Evolutionary conservation across 2,329 filamentous ascomycete genomes (phyloP).

Genomic region (Paraphoma sp.): DNA sequence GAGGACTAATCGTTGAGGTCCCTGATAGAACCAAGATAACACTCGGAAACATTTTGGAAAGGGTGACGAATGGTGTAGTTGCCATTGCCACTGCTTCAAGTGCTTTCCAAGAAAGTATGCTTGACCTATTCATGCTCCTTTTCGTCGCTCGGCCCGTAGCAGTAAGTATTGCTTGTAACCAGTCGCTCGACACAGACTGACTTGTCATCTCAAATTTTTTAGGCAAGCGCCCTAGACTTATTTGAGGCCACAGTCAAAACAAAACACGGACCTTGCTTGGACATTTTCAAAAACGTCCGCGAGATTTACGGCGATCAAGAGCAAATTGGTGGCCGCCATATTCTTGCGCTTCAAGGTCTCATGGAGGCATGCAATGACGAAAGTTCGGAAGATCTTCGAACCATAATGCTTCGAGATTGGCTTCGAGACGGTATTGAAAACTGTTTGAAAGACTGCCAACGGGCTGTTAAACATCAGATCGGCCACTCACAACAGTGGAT

Average conservation of each 20-base stretch:
- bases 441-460: slow-evolving; percentile 32
- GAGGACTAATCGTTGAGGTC: slow-evolving; percentile 29
- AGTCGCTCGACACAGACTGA: too few relatives aligned
- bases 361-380: slow-evolving; percentile 21
- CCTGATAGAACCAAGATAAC: slow-evolving; percentile 22
- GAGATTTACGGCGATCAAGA: slow-evolving; percentile 13
- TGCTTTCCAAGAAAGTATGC: slow-evolving; percentile 3
- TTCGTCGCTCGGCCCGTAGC: slow-evolving; percentile 9
- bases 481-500: slow-evolving; percentile 19
- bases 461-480: slow-evolving; percentile 25
- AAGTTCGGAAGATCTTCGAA: slow-evolving; percentile 16
- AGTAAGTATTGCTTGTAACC: too few relatives aligned
- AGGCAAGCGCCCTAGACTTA: slow-evolving; percentile 21
- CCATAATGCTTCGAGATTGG: slow-evolving; percentile 22
- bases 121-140: slow-evolving; percentile 29
- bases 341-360: slow-evolving; percentile 22
- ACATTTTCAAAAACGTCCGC: slow-evolving; percentile 17
- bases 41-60: slow-evolving; percentile 21
- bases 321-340: slow-evolving; percentile 24
- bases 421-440: slow-evolving; percentile 28
- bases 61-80: slow-evolving; percentile 16
- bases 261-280: slow-evolving; percentile 6
- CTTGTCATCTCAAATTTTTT: slow-evolving; percentile 15
- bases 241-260: slow-evolving; percentile 29
- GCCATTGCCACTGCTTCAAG: neutral